Base-by-base conservation (phyloP, 306 rosid genomes). In the Notholithocarpus densiflorus region DNA sequence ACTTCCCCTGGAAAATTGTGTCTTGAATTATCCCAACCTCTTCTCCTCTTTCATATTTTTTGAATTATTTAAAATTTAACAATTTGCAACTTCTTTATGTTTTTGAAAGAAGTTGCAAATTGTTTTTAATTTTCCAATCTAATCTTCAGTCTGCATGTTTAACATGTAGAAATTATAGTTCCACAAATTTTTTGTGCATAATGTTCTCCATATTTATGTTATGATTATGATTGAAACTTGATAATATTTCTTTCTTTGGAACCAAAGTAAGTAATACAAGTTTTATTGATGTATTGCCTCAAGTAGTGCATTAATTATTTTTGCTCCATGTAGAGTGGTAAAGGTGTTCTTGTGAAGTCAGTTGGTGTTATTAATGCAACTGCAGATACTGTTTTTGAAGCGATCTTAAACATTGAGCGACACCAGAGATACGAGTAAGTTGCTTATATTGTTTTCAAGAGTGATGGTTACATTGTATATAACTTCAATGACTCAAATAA, bases 401-500 rank as follows among this genome's bases (percentile, higher is more conserved):
- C 91, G 73, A 79, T 95, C 82, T 80, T 92, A 78, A 95, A 86
- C 84, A 87, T 75, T 73, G 94, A 91, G 18, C 80, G 84, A 32
- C 86, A 78, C n/a, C 87, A 90, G 82, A 89, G 98, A 95, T 92
- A 95, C 10, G 98, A 95, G 98, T 95, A 87, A 83, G 92, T 88
- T 77, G 60, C 68, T 68, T 32, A 12, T 31, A 21, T 71, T 48
- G 21, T 81, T 10, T 37, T 76, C 65, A n/a, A n/a, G 26, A 59
- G 40, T 9, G 40, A 59, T 53, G 59, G 52, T 48, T 14, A 40
- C 65, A 26, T 74, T 71, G 37, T 59, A 57, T 20, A 12, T 4
- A 56, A 37, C 60, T 73, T 53, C 27, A 56, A 2, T 79, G 27
- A 74, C 79, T 84, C 65, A 27, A 70, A 81, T 60, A 34, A 59